Evolutionary conservation across 108 stramenopile genomes (phyloP).

Genomic region (Fragilariopsis cylindrus): DNA sequence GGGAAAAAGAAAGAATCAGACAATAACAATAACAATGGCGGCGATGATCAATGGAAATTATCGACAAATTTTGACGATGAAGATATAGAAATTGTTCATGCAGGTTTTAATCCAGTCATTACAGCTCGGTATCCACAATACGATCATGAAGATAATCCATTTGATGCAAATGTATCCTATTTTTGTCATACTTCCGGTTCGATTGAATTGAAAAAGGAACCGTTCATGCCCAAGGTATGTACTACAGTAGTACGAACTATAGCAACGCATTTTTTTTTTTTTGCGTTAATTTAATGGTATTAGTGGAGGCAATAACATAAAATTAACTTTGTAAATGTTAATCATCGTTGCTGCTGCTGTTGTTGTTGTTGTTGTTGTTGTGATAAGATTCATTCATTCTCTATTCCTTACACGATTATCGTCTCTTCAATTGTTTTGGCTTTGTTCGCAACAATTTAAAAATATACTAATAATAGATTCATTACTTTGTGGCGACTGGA

Average conservation of each 20-base stretch:
- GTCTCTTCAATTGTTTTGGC: not conserved
- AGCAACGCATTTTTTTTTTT: not conserved
- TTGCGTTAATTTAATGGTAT: not conserved
- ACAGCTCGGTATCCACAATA: conserved; percentile 72
- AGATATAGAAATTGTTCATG: conserved; percentile 38
- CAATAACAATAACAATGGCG: conserved; percentile 1
- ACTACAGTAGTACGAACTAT: not conserved
- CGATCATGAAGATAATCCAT: conserved; percentile 78
- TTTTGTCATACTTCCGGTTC: conserved; percentile 76
- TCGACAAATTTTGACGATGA: conserved; percentile 37
- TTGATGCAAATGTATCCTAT: conserved; percentile 64
- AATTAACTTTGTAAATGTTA: too few species aligned
- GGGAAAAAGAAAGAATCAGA: conserved; percentile 11
- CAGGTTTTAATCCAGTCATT: conserved; percentile 59
- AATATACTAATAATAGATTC: conserved; percentile 39
- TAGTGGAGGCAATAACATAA: too few species aligned
- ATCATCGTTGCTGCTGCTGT: too few species aligned
- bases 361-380: too few species aligned
- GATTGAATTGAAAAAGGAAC: conserved; percentile 49
- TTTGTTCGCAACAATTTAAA: not conserved
- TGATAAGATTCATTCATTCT: too few species aligned
- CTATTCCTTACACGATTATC: not conserved
- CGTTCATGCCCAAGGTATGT: conserved; percentile 73
- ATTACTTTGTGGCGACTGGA: conserved; percentile 82
- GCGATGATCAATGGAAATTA: conserved; percentile 27